Evolutionary conservation across 192 early-diverging fungal species (phyloP), one percentile per base, ranked within the genome.

Genomic region (Allomyces macrogynus): DNA sequence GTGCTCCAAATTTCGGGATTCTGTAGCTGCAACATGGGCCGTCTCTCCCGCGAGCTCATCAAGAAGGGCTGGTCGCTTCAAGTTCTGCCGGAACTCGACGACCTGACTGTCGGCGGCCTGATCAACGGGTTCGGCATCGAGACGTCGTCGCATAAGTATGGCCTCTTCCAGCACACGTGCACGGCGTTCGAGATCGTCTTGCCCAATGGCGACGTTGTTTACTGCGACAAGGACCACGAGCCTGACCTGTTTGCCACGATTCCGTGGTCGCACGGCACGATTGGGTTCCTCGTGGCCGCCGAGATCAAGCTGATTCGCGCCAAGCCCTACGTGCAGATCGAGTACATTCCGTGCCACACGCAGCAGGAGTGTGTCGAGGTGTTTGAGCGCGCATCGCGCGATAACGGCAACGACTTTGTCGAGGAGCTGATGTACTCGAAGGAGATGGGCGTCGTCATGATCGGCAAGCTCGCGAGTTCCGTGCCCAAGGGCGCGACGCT

Each of bases 91-190:
- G 74, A 76, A 66, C 61, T 75, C 60, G 74, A 76, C 42, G 74
- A 76, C 26, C 66, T 76, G 60, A 76, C 74, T 23, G 67, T 71
- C 61, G 74, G 74, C 43, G 74, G 74, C 64, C 66, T 76, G 69
- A 64, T 76, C 40, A 68, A 68, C 32, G 74, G 74, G 10, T 72
- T 70, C 63, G 74, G 74, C 43, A 67, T 76, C 64, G 71, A 76
- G 44, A 67, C 65, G n/a, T 72, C 71, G 24, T 73, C 71, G 44
- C 74, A 76, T 67, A 76, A 72, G 61, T 73, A 76, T 66, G 74
- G 74, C 25, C 68, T 76, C 16, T 69, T 73, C 65, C 66, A 72
- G 43, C 67, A 76, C 62, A 73, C 70, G 26, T 57, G 66, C 60
- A 62, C 64, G 18, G 64, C 71, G 20, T 66, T 65, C 63, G 74